Evolutionary conservation across 352 stramenopile species (phyloP).

Genomic region (Pythium phragmitis): DNA sequence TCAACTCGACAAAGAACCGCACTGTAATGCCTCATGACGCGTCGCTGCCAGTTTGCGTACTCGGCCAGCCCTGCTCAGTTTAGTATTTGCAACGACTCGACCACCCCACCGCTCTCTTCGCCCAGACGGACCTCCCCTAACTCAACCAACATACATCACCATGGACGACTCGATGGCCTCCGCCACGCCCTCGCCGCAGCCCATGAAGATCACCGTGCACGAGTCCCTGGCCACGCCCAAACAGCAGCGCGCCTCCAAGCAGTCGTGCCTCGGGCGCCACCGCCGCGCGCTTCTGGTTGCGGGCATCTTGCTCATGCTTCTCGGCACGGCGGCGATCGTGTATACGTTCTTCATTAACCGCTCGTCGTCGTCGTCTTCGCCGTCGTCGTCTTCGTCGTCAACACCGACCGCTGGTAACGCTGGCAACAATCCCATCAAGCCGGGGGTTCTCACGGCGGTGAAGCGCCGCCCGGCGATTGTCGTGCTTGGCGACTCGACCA

Average conservation of each 20-base stretch:
- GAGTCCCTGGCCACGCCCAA: not conserved
- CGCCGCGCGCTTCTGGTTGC: not conserved
- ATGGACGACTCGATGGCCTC: too few relatives aligned
- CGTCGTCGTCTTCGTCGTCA: not conserved
- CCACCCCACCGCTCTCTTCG: too few relatives aligned
- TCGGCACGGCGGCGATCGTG: not conserved
- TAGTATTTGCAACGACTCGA: too few relatives aligned
- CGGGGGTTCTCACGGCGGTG: too few relatives aligned
- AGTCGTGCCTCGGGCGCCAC: not conserved
- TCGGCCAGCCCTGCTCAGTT: too few relatives aligned
- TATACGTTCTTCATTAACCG: not conserved
- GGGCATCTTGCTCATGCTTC: not conserved
- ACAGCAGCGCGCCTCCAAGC: not conserved
- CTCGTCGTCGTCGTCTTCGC: not conserved
- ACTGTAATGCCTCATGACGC: too few relatives aligned
- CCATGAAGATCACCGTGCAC: too few relatives aligned
- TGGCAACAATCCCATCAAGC: not conserved
- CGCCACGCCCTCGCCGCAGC: too few relatives aligned
- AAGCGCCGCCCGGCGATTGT: conserved; percentile 2
- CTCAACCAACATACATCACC: too few relatives aligned
- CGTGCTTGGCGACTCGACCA: conserved; percentile 18
- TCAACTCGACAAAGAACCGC: too few relatives aligned
- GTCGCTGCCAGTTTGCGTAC: too few relatives aligned
- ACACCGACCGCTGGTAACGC: not conserved
- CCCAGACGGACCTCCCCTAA: too few relatives aligned